These are phyloP conservation scores for Paramecium caudatum DNA, from an alignment of 73 alveolate genomes.

Conservation along the genomic window DNA sequence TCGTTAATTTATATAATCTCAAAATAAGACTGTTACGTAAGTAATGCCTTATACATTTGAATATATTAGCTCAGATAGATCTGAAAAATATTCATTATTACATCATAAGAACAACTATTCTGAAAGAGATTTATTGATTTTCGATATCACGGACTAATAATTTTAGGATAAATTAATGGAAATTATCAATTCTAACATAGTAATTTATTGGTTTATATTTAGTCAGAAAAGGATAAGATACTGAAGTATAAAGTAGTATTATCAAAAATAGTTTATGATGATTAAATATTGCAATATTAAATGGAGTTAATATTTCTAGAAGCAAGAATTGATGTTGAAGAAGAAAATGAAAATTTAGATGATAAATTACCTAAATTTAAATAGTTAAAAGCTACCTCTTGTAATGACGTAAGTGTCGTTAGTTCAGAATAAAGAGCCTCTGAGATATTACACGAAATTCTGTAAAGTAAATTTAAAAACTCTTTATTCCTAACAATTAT, in stretches of 20 bases:
- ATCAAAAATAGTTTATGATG: background rate
- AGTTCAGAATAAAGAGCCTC: slow-evolving; percentile 23
- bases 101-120: background rate
- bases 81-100: background rate
- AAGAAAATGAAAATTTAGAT: background rate
- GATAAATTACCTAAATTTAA: background rate
- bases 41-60: background rate
- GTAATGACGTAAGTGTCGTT: background rate
- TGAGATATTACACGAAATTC: background rate
- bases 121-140: background rate
- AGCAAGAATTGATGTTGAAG: background rate
- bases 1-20: background rate
- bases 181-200: background rate
- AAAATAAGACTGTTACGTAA: background rate
- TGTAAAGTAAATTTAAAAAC: background rate
- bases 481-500: background rate
- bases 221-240: background rate
- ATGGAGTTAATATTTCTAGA: background rate
- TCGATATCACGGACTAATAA: background rate
- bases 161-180: background rate
- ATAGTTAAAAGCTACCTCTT: background rate
- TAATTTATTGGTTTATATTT: background rate
- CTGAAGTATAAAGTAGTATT: background rate
- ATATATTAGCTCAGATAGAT: background rate
- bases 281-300: background rate